Base-by-base conservation (phyloP, 2,329 filamentous ascomycete genomes). In the Fusarium scirpi region DNA sequence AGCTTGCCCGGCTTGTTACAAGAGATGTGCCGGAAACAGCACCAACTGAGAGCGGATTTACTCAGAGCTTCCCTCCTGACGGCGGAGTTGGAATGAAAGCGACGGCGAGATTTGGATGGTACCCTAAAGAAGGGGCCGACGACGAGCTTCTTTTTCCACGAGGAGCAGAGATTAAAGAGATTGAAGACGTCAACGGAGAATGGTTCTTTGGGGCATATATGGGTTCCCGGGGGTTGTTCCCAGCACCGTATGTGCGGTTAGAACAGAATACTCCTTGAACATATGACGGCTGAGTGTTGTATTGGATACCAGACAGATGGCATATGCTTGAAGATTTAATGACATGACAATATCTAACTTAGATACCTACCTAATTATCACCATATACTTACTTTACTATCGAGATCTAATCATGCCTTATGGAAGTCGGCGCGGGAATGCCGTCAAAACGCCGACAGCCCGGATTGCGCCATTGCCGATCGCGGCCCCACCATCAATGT, bases 161-260 rank as follows among this genome's bases (percentile, higher is more conserved):
- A 53, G 90, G 92, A 12, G 94, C 94, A 0, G 92, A 96, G 79
- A 87, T 98, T 16, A 86, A 86, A 9, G 95, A 98, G 82, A 89
- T 92, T 40, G 91, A 95, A 78, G 92, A 96, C 78, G 89, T 97
- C 49, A 97, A 97, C 78, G 92, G 91, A 20, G 94, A 97, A 78
- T 98, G 94, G 94, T 94, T 87, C 76, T 92, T 91, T 82, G 95
- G 95, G 1, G 89, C 90, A 29, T 98, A 97, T 83, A 94, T 94
- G 81, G 94, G 94, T 1, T 83, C 82, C 25, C 90, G 89, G 73
- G 94, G 94, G 0, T 75, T 98, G 70, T 97, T 98, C 77, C 94
- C 94, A 7, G 90, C 90, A 9, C 87, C 89, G 10, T 95, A 95
- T 84, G 92, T 94, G 27, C 83, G 83, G 70, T 76, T 89, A 29